Evolutionary conservation across 169 alveolate species (phyloP).

Genomic region (Plasmodium berghei): DNA sequence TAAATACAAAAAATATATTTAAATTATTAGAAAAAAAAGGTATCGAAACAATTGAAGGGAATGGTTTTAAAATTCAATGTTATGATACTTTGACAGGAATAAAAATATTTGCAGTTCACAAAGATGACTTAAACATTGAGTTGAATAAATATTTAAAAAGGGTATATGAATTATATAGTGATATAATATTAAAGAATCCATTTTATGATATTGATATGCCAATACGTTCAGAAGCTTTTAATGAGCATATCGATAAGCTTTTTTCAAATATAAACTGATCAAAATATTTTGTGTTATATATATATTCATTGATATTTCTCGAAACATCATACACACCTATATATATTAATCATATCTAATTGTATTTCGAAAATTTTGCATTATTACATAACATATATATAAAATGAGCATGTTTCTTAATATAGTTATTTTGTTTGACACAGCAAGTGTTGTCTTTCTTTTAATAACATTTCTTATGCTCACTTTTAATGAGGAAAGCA

Average conservation of each 20-base stretch:
- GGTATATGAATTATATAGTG: conserved; percentile 93
- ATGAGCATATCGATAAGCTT: conserved; percentile 81
- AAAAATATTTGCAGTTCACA: conserved; percentile 29
- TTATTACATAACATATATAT: conserved; percentile 1
- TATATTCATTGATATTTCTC: background rate
- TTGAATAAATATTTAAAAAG: conserved; percentile 81
- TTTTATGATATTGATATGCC: conserved; percentile 95
- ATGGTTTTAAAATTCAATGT: conserved; percentile 91
- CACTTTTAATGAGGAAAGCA: conserved; percentile 65
- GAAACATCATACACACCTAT: background rate
- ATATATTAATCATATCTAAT: background rate
- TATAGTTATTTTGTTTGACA: conserved; percentile 67
- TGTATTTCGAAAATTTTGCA: background rate
- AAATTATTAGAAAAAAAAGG: conserved; percentile 85
- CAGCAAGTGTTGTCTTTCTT: conserved; percentile 76
- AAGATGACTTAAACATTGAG: conserved; percentile 81
- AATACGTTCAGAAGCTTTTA: conserved; percentile 88
- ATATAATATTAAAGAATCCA: conserved; percentile 94
- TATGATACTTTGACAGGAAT: conserved; percentile 93
- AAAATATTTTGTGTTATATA: background rate
- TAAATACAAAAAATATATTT: conserved; percentile 64
- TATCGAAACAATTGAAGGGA: conserved; percentile 90
- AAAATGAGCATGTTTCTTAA: conserved; percentile 75
- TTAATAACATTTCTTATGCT: conserved; percentile 73
- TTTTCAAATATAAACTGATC: conserved; percentile 67